A percentile compares a stretch with the other conserved stretches of the same genome.
These are phyloP conservation scores for Cantharellus anzutake DNA, from an alignment of 768 basidiomycete species.

Conservation along the genomic window DNA sequence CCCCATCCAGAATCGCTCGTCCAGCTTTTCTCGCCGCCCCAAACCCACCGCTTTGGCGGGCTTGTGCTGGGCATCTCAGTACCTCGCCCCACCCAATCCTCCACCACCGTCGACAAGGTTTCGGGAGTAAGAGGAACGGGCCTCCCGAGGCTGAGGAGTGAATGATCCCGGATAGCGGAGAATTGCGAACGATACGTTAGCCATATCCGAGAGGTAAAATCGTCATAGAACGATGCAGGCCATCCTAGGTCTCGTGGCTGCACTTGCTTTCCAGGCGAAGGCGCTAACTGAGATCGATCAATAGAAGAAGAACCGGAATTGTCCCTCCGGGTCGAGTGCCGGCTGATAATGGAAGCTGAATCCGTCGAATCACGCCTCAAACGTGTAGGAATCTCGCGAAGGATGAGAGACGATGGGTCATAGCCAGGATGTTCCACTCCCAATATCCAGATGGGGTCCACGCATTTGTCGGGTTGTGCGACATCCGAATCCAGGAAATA, in stretches of 20 bases:
- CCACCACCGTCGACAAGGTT: no score
- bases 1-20: conserved; percentile 80
- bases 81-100: not conserved
- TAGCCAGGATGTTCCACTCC: conserved; percentile 69
- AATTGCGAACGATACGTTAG: conserved; percentile 86
- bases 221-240: conserved; percentile 70
- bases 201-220: conserved; percentile 80
- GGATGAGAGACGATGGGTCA: conserved; percentile 20
- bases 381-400: not conserved
- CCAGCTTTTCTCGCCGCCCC: conserved; percentile 54
- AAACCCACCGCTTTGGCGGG: conserved; percentile 42
- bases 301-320: not conserved
- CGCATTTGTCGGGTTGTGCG: conserved; percentile 61
- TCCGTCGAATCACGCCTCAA: conserved; percentile 21
- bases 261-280: conserved; percentile 12
- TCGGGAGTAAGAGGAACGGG: not conserved
- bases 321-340: conserved; percentile 15
- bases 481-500: conserved; percentile 76
- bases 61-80: conserved; percentile 15
- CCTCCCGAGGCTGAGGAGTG: conserved; percentile 16
- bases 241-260: conserved; percentile 35
- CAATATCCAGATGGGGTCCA: conserved; percentile 76
- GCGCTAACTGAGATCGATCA: not conserved
- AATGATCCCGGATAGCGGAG: conserved; percentile 51
- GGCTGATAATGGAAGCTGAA: conserved; percentile 20